A percentile compares a stretch with the other conserved stretches of the same genome.
Conservation (phyloP, 148 eudicot genomes). For the Camellia granthamiana region DNA sequence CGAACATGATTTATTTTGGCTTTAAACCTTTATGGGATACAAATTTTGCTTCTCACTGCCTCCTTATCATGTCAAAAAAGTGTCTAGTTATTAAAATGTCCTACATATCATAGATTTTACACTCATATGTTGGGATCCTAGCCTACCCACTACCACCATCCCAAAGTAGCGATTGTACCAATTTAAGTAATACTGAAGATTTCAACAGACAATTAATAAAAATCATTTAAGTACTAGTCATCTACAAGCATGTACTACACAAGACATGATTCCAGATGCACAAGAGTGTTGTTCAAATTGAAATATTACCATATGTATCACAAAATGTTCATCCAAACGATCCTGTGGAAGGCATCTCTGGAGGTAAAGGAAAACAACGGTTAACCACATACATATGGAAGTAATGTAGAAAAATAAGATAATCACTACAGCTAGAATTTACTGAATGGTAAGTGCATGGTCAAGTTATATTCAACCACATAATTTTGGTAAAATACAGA, state of each 20-base stretch:
- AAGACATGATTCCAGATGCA: neutral
- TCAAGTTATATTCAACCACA: neutral
- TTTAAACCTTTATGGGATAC: no score
- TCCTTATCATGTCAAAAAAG: neutral
- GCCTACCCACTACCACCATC: neutral
- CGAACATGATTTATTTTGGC: no score
- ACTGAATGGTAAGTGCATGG: neutral
- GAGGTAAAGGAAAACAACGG: slow-evolving; percentile 21
- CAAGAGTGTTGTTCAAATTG: neutral
- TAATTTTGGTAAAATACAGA: neutral
- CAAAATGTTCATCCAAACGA: slow-evolving; percentile 87
- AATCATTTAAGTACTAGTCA: neutral
- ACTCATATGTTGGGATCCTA: neutral
- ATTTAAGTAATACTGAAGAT: neutral
- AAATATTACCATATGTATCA: slow-evolving; percentile 75
- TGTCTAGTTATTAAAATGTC: neutral
- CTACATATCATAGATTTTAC: neutral
- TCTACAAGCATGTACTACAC: neutral
- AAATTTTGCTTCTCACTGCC: no score
- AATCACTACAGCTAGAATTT: neutral
- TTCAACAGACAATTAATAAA: neutral
- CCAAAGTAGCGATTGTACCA: neutral
- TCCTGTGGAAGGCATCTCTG: slow-evolving; percentile 96
- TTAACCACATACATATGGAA: slow-evolving; percentile 1
- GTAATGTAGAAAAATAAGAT: neutral